Base-by-base conservation (phyloP, 352 stramenopile genomes). In the Globisporangium irregulare region DNA sequence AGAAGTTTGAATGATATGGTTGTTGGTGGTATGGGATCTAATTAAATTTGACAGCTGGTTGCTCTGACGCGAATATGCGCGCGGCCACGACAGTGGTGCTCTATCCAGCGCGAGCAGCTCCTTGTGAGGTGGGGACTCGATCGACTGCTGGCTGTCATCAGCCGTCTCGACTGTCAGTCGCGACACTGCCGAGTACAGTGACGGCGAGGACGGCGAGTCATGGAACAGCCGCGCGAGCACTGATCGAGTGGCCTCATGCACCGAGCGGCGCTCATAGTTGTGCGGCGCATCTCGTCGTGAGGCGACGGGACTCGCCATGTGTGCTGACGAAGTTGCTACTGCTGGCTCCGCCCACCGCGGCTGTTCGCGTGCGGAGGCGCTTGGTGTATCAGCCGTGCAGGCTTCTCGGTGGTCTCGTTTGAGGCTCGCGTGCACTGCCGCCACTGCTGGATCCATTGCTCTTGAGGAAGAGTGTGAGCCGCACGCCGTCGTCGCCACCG, bases 61-160 rank as follows among this genome's bases (percentile, higher is more conserved):
- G 38, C 38, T 65, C 43, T 48, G 32, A 18, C 46, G 64, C 20
- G 53, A n/a, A 14, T 50, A 36, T 38, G 53, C 36, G 14, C 56
- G 55, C 25, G 55, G 43, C 64, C 56, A 64, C 64, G 56, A 69
- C 56, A 43, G 12, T 5, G 64, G 43, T 8, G 56, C 43, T 4
- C 29, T 10, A 2, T 38, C 20, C 14, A 14, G 1, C 18, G 34
- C 22, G 53, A 57, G 46, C 18, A 54, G 53, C 9, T 61, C 56
- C 5, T 18, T 29, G 32, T 20, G 56, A 61, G 61, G 12, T 22
- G 15, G 41, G 14, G 41, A 50, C n/a, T 50, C 41, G 41, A 50
- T 50, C 46, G 61, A 66, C 29, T 20, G 48, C 14, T 51, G 27
- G 54, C 15, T 50, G 4, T 8, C 15, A n/a, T 7, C 41, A 20